A percentile compares a stretch with the other conserved stretches of the same genome.
These are phyloP conservation scores for Penicillium argentinense DNA, from an alignment of 495 filamentous ascomycete genomes.

Conservation along the genomic window DNA sequence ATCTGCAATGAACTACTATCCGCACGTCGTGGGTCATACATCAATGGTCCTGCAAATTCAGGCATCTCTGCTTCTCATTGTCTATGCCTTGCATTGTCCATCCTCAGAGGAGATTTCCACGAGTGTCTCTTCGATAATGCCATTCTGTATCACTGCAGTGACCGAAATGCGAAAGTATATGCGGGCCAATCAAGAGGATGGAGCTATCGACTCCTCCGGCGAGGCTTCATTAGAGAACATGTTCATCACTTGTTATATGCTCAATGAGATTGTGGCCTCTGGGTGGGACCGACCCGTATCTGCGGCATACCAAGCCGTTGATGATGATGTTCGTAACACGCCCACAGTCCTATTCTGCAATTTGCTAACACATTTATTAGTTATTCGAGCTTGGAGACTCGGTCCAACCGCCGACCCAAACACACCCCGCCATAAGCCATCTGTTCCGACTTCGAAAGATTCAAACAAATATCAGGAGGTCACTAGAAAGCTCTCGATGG, in stretches of 20 bases:
- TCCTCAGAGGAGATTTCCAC: conserved; percentile 33
- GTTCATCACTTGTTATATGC: conserved; percentile 38
- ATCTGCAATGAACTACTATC: conserved; percentile 31
- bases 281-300: conserved; percentile 35
- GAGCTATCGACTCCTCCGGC: conserved; percentile 8
- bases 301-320: conserved; percentile 25
- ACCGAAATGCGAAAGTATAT: conserved; percentile 27
- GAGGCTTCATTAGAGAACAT: conserved; percentile 28
- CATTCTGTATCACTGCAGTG: conserved; percentile 34
- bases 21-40: conserved; percentile 27
- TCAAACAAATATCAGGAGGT: conserved; percentile 31
- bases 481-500: conserved; percentile 15
- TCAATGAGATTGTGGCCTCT: conserved; percentile 34
- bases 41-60: conserved; percentile 34
- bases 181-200: conserved; percentile 9
- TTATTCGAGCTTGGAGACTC: conserved; percentile 28
- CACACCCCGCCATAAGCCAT: conserved; percentile 27
- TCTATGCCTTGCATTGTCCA: conserved; percentile 36
- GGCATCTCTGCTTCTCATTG: conserved; percentile 33
- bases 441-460: conserved; percentile 34
- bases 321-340: conserved; percentile 30
- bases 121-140: conserved; percentile 31
- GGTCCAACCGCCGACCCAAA: conserved; percentile 21
- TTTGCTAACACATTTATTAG: conserved; percentile 18
- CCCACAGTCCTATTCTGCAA: neutral